Percentiles rank a stretch among this genome's conserved stretches.
phyloP scores from a whole-genome alignment of 73 alveolate species.

The Effrenium voratum region DNA sequence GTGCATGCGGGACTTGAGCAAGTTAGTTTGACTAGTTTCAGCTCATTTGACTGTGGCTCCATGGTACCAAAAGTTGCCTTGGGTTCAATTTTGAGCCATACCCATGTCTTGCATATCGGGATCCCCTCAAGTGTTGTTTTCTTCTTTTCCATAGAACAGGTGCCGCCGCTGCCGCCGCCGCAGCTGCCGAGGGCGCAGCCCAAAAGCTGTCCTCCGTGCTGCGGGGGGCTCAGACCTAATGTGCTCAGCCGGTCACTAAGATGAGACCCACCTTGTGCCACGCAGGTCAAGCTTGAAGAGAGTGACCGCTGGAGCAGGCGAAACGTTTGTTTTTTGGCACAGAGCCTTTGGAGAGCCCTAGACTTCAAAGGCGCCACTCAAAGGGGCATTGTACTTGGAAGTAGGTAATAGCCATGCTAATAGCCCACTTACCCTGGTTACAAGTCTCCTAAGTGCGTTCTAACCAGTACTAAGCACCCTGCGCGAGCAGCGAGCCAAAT shows the following conservation, averaged over 20 bases:
- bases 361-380: background rate
- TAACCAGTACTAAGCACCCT: background rate
- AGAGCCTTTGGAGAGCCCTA: background rate
- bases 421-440: background rate
- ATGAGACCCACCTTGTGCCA: background rate
- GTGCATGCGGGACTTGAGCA: too few species aligned
- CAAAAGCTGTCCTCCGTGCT: conserved; percentile 19
- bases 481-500: background rate
- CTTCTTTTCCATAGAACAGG: background rate
- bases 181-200: conserved; percentile 33
- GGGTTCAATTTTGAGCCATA: background rate
- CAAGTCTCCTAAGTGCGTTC: background rate
- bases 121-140: background rate
- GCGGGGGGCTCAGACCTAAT: background rate
- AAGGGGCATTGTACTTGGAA: background rate
- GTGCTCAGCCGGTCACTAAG: background rate
- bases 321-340: background rate
- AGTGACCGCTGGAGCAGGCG: background rate
- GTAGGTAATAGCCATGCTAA: background rate
- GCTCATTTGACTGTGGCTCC: background rate
- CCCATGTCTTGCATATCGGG: background rate
- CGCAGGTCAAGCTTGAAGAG: background rate
- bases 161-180: conserved; percentile 72
- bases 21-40: background rate
- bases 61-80: background rate